A percentile compares a stretch with the other conserved stretches of the same genome.
phyloP scores from a whole-genome alignment of 2,329 filamentous ascomycete species.

The Reticulascus tulasneorum region DNA sequence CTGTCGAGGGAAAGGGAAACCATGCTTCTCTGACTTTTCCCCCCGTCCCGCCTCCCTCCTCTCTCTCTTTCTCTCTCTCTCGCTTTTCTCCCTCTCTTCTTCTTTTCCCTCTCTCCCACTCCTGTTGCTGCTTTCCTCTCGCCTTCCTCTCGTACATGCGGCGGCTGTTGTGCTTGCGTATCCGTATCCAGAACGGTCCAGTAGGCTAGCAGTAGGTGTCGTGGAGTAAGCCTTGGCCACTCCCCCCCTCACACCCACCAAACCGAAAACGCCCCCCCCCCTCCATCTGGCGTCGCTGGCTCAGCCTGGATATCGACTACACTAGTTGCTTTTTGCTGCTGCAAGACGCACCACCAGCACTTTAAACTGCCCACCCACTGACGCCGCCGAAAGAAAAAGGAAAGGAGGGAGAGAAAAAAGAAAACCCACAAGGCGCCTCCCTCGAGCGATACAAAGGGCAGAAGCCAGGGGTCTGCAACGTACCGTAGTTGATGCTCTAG shows the following conservation, averaged over 20 bases:
- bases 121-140: too few relatives aligned
- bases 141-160: too few relatives aligned
- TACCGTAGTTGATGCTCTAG: not conserved
- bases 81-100: not conserved
- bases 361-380: not conserved
- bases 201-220: not conserved
- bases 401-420: not conserved
- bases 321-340: slow-evolving; percentile 3
- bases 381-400: not conserved
- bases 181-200: not conserved
- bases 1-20: not conserved
- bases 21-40: too few relatives aligned
- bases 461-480: too few relatives aligned
- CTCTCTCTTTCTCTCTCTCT: slow-evolving; percentile 1
- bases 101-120: slow-evolving; percentile 1
- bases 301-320: too few relatives aligned
- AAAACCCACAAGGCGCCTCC: not conserved
- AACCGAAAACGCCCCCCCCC: too few relatives aligned
- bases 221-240: too few relatives aligned
- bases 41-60: not conserved
- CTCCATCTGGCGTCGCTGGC: too few relatives aligned
- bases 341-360: slow-evolving; percentile 9
- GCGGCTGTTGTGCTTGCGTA: too few relatives aligned
- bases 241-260: too few relatives aligned
- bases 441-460: too few relatives aligned